These are phyloP conservation scores for Boletus edulis DNA, from an alignment of 768 basidiomycete species.

Conservation along the genomic window DNA sequence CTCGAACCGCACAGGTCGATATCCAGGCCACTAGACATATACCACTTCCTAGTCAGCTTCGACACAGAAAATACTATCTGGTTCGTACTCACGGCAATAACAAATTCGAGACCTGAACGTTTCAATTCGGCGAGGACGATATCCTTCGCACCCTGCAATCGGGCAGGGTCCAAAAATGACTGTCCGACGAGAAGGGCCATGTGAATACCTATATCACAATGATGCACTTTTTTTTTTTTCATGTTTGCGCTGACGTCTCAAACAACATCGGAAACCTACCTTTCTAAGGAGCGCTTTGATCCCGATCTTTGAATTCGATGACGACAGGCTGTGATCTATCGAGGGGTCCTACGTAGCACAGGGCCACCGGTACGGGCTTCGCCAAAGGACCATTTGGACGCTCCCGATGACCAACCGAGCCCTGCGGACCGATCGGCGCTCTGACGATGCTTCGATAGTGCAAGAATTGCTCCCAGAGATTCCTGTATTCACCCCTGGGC, in stretches of 20 bases:
- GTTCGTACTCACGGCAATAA: conserved; percentile 3
- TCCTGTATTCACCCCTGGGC: background rate
- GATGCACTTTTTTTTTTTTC: background rate
- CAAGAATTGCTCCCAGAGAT: background rate
- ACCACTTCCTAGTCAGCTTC: background rate
- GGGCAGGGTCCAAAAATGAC: fast-evolving
- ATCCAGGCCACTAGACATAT: conserved; percentile 10
- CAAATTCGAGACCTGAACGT: background rate
- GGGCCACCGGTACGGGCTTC: background rate
- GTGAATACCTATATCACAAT: background rate
- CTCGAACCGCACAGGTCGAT: background rate
- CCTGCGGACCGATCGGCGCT: background rate
- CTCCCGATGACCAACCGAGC: background rate
- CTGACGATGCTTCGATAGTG: background rate
- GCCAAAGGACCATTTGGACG: background rate
- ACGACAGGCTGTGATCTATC: too few relatives aligned
- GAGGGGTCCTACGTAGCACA: background rate
- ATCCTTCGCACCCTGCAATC: background rate
- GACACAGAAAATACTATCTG: background rate
- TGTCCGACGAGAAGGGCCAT: background rate
- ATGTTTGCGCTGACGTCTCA: background rate
- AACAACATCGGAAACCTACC: background rate
- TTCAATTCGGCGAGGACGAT: background rate
- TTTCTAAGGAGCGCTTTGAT: background rate
- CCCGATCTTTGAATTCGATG: conserved; percentile 3